Conservation (phyloP, 73 alveolate species). For the Paramecium octaurelia region DNA sequence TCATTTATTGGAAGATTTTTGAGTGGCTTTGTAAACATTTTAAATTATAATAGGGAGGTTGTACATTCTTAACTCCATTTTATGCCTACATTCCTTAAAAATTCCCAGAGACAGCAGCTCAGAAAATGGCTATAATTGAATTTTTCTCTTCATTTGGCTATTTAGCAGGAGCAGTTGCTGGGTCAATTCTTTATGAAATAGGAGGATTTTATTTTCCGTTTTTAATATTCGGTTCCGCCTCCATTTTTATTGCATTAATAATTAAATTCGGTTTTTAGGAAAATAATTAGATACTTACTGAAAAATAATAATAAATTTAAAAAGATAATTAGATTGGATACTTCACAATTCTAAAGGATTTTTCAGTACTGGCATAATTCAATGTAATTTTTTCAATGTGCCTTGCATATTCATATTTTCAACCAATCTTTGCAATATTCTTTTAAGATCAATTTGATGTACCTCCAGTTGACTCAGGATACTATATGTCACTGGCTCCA, state of each 20-base stretch:
- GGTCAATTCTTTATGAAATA: not conserved
- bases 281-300: not conserved
- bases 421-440: not conserved
- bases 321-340: not conserved
- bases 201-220: constrained; percentile 23
- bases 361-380: not conserved
- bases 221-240: not conserved
- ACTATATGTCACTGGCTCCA: constrained; percentile 5
- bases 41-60: not conserved
- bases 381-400: not conserved
- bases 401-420: not conserved
- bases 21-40: not conserved
- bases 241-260: not conserved
- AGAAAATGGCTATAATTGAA: not conserved
- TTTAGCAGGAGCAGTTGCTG: not conserved
- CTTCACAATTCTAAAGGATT: not conserved
- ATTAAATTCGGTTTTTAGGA: not conserved
- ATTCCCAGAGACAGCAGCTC: not conserved
- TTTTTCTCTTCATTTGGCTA: not conserved
- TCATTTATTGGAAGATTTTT: not conserved
- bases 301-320: not conserved
- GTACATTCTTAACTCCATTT: not conserved
- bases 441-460: not conserved
- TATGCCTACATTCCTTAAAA: not conserved
- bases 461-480: not conserved